Evolutionary conservation across 228 moss, liverwort and hornwort genomes (phyloP), one percentile per base, ranked within the genome.

Genomic region (Sphagnum magellanicum): DNA sequence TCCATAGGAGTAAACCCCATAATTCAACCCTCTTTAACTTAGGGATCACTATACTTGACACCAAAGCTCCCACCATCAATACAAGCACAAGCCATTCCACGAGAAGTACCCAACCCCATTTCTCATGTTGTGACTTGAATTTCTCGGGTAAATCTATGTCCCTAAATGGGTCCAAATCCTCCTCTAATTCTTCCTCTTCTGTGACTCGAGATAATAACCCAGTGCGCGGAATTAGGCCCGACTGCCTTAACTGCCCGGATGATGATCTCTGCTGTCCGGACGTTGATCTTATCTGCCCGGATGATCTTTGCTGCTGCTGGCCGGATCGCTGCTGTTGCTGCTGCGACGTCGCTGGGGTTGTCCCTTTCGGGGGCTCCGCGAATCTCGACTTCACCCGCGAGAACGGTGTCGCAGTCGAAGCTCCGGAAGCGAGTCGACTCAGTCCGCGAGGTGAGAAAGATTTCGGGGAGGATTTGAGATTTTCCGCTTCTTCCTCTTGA

Each of bases 111-210:
- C 75, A 68, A 4, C 77, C 75, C 66, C 52, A 72, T 12, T 88
- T 81, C 10, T 60, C 49, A 12, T 55, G 55, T 8, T 55, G 55
- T 4, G 49, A 72, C n/a, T 67, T 71, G 1, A 61, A 79, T 48
- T 77, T 80, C 46, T 91, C 73, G 1, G 79, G 81, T 12, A 91
- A 17, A 59, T 87, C 79, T 8, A 80, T 63, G 67, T 82, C 82
- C 58, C 86, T 81, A n/a, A 91, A 75, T 0, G 78, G 75, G 11
- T 76, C 76, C 16, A 84, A 84, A 15, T 87, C 87, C 16, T 84
- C 84, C 6, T 86, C 84, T 12, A 84, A 84, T 16, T 87, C 87
- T 15, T 83, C 84, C 6, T 86, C 84, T 12, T 86, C 83, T 46
- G 51, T 66, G 6, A 71, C 65, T 46, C 59, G 61, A 14, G 60